Conservation (phyloP, 306 rosid genomes). For the Sphenostylis stenocarpa region DNA sequence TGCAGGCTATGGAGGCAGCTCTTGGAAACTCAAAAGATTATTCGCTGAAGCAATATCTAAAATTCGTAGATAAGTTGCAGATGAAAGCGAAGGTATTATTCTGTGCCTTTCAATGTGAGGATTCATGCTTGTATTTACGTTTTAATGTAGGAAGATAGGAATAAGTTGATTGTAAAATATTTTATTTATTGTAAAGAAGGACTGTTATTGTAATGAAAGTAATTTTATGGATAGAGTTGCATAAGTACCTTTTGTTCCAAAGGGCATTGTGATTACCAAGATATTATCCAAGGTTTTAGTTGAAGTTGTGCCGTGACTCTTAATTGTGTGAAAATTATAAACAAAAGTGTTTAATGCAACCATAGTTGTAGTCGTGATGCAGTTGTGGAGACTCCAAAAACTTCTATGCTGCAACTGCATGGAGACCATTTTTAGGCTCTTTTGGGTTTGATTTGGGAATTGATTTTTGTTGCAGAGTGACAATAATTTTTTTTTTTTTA, state of each 20-base stretch:
- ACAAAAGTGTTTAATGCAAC: background rate
- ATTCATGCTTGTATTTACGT: constrained; percentile 7
- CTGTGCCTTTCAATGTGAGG: background rate
- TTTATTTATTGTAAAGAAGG: background rate
- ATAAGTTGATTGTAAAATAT: background rate
- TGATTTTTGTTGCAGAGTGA: constrained; percentile 3
- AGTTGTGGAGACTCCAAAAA: background rate
- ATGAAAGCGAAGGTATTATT: constrained; percentile 68
- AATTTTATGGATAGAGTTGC: background rate
- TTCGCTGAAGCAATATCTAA: constrained; percentile 80
- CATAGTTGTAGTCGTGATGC: background rate
- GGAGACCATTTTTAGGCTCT: background rate
- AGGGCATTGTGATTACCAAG: background rate
- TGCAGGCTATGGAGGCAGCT: constrained; percentile 80
- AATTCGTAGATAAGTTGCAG: constrained; percentile 56
- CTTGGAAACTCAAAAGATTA: constrained; percentile 83
- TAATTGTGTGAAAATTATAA: background rate
- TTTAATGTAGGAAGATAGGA: background rate
- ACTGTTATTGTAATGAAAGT: background rate
- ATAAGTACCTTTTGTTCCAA: background rate
- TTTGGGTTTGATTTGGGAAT: constrained; percentile 23
- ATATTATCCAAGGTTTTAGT: background rate
- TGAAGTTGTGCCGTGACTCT: background rate
- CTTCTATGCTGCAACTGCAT: background rate
- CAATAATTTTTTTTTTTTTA: background rate